Conservation (phyloP, 768 basidiomycete genomes). For the Suillus subalutaceus region DNA sequence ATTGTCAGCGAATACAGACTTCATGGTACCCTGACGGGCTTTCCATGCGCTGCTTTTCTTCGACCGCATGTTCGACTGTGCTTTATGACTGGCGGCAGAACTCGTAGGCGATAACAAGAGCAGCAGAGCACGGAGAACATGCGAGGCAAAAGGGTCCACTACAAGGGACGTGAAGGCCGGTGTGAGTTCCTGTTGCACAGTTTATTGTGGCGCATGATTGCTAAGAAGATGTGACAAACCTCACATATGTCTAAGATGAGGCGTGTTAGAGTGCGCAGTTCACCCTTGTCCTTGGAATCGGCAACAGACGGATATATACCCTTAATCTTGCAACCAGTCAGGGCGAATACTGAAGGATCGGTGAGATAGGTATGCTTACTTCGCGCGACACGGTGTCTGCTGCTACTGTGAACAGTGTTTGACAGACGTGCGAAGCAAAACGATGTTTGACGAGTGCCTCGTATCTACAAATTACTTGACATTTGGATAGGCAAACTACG, state of each 20-base stretch:
- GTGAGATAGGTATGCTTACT: slow-evolving; percentile 38
- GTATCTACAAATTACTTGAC: slow-evolving; percentile 45
- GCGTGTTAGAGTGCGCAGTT: slow-evolving; percentile 65
- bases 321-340: slow-evolving; percentile 43
- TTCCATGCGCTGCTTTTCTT: slow-evolving; percentile 87
- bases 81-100: slow-evolving; percentile 40
- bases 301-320: slow-evolving; percentile 55
- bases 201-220: slow-evolving; percentile 15
- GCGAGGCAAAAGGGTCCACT: slow-evolving; percentile 88
- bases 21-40: slow-evolving; percentile 77
- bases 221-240: slow-evolving; percentile 40
- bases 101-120: slow-evolving; percentile 71
- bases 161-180: slow-evolving; percentile 65
- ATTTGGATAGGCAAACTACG: slow-evolving; percentile 12
- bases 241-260: slow-evolving; percentile 67
- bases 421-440: slow-evolving; percentile 95
- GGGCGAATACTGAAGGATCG: neutral
- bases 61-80: slow-evolving; percentile 60
- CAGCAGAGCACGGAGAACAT: slow-evolving; percentile 82
- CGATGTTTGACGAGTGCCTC: slow-evolving; percentile 71
- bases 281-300: slow-evolving; percentile 56
- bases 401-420: slow-evolving; percentile 79
- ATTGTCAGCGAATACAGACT: slow-evolving; percentile 66
- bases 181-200: slow-evolving; percentile 61
- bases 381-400: slow-evolving; percentile 68